A percentile compares a stretch with the other conserved stretches of the same genome.
phyloP scores from a whole-genome alignment of 2,329 filamentous ascomycete genomes.

The Aphanocladium album region DNA sequence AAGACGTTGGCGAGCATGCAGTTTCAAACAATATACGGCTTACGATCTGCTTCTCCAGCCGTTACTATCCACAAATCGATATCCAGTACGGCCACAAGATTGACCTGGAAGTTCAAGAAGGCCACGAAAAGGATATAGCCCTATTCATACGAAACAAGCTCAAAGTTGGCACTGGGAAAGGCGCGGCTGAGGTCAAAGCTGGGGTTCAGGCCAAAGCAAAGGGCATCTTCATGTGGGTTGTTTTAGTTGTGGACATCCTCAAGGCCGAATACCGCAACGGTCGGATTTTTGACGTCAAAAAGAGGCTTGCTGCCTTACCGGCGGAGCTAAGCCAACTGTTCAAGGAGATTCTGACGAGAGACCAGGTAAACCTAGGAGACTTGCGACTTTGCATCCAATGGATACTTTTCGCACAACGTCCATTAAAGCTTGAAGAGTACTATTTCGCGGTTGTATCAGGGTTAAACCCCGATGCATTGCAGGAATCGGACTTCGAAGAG shows the following conservation, averaged over 20 bases:
- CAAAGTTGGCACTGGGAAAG: background rate
- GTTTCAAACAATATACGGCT: constrained; percentile 16
- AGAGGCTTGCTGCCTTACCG: constrained; percentile 31
- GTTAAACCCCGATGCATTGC: background rate
- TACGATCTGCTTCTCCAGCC: constrained; percentile 39
- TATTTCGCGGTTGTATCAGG: constrained; percentile 27
- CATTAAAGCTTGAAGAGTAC: constrained; percentile 39
- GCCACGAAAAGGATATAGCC: constrained; percentile 23
- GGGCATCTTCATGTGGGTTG: constrained; percentile 41
- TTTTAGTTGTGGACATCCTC: constrained; percentile 34
- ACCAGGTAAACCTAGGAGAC: constrained; percentile 34
- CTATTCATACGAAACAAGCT: constrained; percentile 18
- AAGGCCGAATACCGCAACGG: constrained; percentile 30
- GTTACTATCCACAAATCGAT: constrained; percentile 42
- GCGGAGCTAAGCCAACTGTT: constrained; percentile 43
- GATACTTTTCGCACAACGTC: constrained; percentile 44
- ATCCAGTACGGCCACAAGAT: constrained; percentile 24
- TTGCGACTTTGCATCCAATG: constrained; percentile 44
- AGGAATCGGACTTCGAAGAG: constrained; percentile 20
- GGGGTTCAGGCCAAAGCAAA: constrained; percentile 33
- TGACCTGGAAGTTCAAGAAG: constrained; percentile 21
- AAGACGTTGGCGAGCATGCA: constrained; percentile 28
- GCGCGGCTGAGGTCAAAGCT: background rate
- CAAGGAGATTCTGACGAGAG: constrained; percentile 43
- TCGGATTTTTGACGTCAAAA: constrained; percentile 18